A percentile compares a stretch with the other conserved stretches of the same genome.
These are phyloP conservation scores for Penicillium sp. DNA, from an alignment of 2,329 filamentous ascomycete genomes.

Conservation along the genomic window DNA sequence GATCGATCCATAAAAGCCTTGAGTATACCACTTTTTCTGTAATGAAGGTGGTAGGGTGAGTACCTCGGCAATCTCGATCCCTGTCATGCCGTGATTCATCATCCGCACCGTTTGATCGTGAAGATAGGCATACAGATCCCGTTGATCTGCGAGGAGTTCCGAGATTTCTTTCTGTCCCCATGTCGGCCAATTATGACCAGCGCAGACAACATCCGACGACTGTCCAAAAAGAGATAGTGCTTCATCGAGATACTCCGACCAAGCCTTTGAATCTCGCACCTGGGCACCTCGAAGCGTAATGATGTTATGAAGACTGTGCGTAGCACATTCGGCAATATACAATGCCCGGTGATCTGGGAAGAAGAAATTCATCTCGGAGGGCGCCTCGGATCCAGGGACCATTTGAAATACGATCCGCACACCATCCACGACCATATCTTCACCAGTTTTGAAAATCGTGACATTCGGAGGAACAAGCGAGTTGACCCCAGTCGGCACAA, in stretches of 20 bases:
- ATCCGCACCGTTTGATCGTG: conserved; percentile 47
- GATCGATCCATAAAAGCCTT: conserved; percentile 44
- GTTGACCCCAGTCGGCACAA: conserved; percentile 36
- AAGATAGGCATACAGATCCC: conserved; percentile 47
- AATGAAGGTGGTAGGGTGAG: conserved; percentile 40
- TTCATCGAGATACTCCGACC: conserved; percentile 47
- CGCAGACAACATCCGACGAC: conserved; percentile 41
- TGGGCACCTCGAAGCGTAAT: conserved; percentile 47
- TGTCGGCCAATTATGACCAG: conserved; percentile 50
- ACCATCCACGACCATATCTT: conserved; percentile 39
- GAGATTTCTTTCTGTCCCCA: conserved; percentile 37
- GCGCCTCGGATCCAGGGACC: conserved; percentile 48
- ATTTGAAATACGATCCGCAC: conserved; percentile 48
- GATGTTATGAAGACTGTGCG: conserved; percentile 49
- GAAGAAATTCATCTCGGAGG: conserved; percentile 48
- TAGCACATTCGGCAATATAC: conserved; percentile 45
- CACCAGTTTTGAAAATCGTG: conserved; percentile 37
- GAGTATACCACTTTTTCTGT: conserved; percentile 33
- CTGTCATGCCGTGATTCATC: conserved; percentile 44
- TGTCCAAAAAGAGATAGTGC: conserved; percentile 40
- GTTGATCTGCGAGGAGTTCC: conserved; percentile 37
- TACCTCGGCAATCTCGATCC: conserved; percentile 46
- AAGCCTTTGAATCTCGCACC: conserved; percentile 48
- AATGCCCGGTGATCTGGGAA: conserved; percentile 45
- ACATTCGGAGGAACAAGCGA: conserved; percentile 42